A percentile compares a stretch with the other conserved stretches of the same genome.
phyloP scores from a whole-genome alignment of 2,329 filamentous ascomycete species.

The Rhinocladiella mackenziei region DNA sequence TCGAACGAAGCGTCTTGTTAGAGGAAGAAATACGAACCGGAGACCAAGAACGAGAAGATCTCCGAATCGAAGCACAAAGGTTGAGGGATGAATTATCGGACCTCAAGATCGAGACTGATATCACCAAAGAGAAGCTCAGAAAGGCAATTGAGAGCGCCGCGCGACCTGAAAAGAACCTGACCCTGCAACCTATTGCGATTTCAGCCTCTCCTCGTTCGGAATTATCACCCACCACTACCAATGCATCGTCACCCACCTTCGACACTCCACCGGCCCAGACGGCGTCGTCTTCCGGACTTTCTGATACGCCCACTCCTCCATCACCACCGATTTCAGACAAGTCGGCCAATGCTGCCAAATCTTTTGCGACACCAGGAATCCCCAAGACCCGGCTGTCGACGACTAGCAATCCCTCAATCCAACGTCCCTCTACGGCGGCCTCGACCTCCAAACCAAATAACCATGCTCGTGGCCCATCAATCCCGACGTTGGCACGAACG shows the following conservation, averaged over 20 bases:
- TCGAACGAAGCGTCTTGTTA: constrained; percentile 86
- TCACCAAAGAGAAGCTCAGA: constrained; percentile 88
- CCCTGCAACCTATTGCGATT: constrained; percentile 42
- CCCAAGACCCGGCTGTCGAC: constrained; percentile 43
- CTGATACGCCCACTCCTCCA: constrained; percentile 74
- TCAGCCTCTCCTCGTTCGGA: constrained; percentile 53
- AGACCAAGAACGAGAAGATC: constrained; percentile 82
- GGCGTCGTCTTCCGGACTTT: constrained; percentile 55
- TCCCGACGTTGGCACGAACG: constrained; percentile 47
- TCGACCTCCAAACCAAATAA: constrained; percentile 38
- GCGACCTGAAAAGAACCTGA: constrained; percentile 50
- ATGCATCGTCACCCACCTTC: constrained; percentile 83
- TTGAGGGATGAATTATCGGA: constrained; percentile 88
- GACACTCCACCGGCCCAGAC: constrained; percentile 77
- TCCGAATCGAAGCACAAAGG: constrained; percentile 87
- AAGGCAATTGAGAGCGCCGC: constrained; percentile 56
- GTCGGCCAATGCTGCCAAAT: constrained; percentile 51
- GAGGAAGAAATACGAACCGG: constrained; percentile 90
- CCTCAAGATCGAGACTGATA: constrained; percentile 89
- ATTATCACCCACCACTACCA: constrained; percentile 71
- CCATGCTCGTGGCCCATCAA: constrained; percentile 58
- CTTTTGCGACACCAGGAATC: constrained; percentile 51
- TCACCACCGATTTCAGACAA: constrained; percentile 91
- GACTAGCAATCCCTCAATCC: constrained; percentile 46
- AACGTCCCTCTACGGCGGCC: constrained; percentile 46